Conservation (phyloP, 2,329 filamentous ascomycete species). For the Trichoderma brevicompactum region DNA sequence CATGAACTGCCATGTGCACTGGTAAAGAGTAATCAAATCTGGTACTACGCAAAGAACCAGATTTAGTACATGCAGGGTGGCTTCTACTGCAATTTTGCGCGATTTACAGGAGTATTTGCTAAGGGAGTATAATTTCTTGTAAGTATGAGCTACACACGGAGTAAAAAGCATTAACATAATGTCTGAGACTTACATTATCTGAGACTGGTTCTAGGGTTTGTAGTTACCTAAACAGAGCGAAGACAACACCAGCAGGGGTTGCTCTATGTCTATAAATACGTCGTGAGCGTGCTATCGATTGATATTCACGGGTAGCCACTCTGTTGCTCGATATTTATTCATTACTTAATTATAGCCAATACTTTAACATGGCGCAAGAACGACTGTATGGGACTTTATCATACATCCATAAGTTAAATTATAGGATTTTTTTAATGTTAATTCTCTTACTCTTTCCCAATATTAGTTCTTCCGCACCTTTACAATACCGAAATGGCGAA, state of each 20-base stretch:
- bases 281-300: background rate
- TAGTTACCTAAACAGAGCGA: too few species aligned
- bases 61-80: too few species aligned
- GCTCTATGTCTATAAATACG: background rate
- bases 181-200: too few species aligned
- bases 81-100: too few species aligned
- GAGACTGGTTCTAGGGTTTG: too few species aligned
- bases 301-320: background rate
- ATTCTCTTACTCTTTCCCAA: background rate
- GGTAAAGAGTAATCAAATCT: background rate
- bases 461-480: background rate
- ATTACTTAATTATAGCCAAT: background rate
- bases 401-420: background rate
- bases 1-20: background rate
- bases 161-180: too few species aligned
- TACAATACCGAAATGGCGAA: background rate
- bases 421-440: background rate
- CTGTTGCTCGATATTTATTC: background rate
- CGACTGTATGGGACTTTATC: background rate
- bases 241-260: too few species aligned
- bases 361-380: background rate
- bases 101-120: too few species aligned
- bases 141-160: too few species aligned
- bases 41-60: background rate
- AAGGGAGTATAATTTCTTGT: too few species aligned